phyloP scores from a whole-genome alignment of 1,284 basidiomycete species.

The Ceratobasidium theobromae region DNA sequence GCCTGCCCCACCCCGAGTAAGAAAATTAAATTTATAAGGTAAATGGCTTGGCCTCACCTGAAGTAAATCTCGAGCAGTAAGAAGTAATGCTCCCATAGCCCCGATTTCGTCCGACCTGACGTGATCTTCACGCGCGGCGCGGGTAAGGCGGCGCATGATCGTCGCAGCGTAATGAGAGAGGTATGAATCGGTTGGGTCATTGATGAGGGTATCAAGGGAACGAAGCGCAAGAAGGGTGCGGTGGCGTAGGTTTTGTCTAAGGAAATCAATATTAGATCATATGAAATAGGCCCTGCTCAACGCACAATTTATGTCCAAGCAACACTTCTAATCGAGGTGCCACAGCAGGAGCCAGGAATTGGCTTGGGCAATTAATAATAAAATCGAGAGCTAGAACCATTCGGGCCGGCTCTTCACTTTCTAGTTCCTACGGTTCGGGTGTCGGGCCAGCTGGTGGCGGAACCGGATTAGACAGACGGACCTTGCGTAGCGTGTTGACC shows the following conservation, averaged over 20 bases:
- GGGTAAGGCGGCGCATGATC: conserved; percentile 22
- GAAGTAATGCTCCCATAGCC: conserved; percentile 8
- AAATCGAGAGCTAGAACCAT: conserved; percentile 72
- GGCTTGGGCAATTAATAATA: conserved; percentile 58
- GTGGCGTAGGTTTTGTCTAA: conserved; percentile 60
- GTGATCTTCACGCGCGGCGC: conserved; percentile 11
- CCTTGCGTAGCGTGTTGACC: conserved; percentile 78
- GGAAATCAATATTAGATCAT: not conserved
- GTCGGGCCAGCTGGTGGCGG: not conserved
- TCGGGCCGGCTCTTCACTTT: conserved; percentile 52
- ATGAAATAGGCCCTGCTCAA: conserved; percentile 41
- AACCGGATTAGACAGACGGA: conserved; percentile 38
- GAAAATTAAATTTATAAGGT: no score
- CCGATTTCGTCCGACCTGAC: conserved; percentile 9
- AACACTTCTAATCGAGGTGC: conserved; percentile 63
- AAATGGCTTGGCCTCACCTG: not conserved
- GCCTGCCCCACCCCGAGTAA: not conserved
- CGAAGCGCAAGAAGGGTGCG: conserved; percentile 61
- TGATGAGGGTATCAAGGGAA: conserved; percentile 53
- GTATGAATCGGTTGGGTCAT: conserved; percentile 53
- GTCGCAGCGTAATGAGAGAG: conserved; percentile 23
- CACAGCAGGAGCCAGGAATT: conserved; percentile 70
- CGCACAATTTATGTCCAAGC: conserved; percentile 72
- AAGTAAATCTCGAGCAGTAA: conserved; percentile 5
- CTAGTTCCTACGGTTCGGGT: conserved; percentile 57